Evolutionary conservation across 1,139 yeast species (phyloP), one percentile per base, ranked within the genome.

Genomic region (Candida sp.): DNA sequence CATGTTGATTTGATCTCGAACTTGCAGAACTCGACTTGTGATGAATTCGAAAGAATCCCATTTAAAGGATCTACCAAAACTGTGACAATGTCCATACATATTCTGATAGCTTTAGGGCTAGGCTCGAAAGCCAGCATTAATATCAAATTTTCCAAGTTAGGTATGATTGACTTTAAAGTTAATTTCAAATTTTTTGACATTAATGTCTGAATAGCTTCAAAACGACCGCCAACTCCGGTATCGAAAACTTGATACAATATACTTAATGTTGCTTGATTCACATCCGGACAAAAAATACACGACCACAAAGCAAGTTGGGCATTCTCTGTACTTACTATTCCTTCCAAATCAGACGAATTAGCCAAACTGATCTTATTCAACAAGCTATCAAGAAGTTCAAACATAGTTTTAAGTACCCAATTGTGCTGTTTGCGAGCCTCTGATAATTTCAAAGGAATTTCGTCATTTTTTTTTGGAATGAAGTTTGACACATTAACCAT

Each of bases 201-300:
- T 27, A 84, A 58, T 4, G 75, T 75, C 41, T 74, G 79, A 23
- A 88, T 72, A 29, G 91, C 90, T 58, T 87, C 96, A 40, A 80
- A 68, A 66, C 95, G 53, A 73, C 86, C 58, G 75, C 91, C 73
- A 19, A 63, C 62, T 34, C 63, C 70, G 15, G 64, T 65, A 49
- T 89, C 96, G 60, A 80, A 87, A 0, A 88, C 81, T 53, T 87
- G 93, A 53, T 86, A 84, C 5, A 90, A 58, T 22, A 89, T 72
- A 49, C 85, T 87, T 12, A 87, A 75, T 1, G 95, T 85, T 2
- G 85, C 76, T 55, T 87, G 90, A 46, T 79, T 81, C 3, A 81
- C 61, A 42, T 71, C 66, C 0, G 87, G 80, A 1, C 86, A 77
- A 44, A 85, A 78, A 1, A 85, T 66, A 56, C 87, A 81, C 0